Evolutionary conservation across 345 rosid species (phyloP), one percentile per base, ranked within the genome.

Genomic region (Ricinus communis): DNA sequence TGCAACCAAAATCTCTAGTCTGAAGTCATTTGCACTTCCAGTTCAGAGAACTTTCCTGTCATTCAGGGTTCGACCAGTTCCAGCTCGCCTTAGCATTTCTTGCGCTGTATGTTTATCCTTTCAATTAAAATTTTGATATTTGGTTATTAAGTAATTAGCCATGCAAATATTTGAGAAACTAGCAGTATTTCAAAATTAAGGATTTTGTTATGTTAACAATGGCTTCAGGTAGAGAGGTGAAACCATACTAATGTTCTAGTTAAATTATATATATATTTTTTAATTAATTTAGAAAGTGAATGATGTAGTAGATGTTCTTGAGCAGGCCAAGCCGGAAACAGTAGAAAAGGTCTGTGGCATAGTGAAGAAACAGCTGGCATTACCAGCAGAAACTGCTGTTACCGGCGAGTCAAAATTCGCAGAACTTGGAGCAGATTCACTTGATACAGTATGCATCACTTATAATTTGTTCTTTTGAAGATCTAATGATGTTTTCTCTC

Each of bases 371-470:
- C 97, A 93, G 77, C 79, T 91, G n/a, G 93, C 92, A 45, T 79
- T 93, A 63, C n/a, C 91, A 1, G 75, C 78, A 0, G 97, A 85
- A 27, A 63, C 79, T 10, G 57, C 72, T 0, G 87, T 93, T 38
- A 85, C 85, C 27, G 87, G 93, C 7, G 91, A 87, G 46, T 86
- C 98, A 46, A 89, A 85, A 60, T 91, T 91, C 74, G 27, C 89
- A 38, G 77, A 81, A 18, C 91, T 91, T 21, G 98, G 97, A 27
- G 98, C 97, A 2, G 98, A 93, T 79, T 91, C 98, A 27, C 97
- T 93, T n/a, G 97, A 93, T 69, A 91, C 97, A 19, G 98, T 93
- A 83, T 22, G 76, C 31, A 76, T 19, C 28, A 2, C 1, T n/a
- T 36, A 27, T 8, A 19, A 11, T 3, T 40, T 53, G 6, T 55